phyloP scores from a whole-genome alignment of 2,329 filamentous ascomycete genomes.

The Aspergillus fijiensis region DNA sequence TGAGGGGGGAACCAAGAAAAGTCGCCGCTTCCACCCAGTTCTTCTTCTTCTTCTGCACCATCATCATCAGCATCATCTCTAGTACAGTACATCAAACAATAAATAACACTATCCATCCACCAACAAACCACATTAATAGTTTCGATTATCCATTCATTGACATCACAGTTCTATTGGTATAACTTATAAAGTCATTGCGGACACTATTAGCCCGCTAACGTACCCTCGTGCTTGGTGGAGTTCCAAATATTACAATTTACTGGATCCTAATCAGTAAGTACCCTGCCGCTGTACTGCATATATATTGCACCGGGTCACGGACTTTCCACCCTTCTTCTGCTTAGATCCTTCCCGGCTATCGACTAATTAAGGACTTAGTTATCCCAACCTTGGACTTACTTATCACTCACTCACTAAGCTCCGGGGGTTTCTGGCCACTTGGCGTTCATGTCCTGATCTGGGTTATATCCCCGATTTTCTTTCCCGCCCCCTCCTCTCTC shows the following conservation, averaged over 20 bases:
- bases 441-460: conserved; percentile 26
- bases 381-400: conserved; percentile 5
- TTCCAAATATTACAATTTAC: not conserved
- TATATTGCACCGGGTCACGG: not conserved
- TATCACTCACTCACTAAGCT: conserved; percentile 11
- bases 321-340: conserved; percentile 12
- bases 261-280: conserved; percentile 5
- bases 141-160: too few relatives aligned
- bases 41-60: not conserved
- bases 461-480: conserved; percentile 10
- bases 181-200: too few relatives aligned
- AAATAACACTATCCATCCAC: too few relatives aligned
- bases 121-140: too few relatives aligned
- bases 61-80: not conserved
- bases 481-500: conserved; percentile 14
- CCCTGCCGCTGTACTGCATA: conserved; percentile 10
- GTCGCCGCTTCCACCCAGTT: not conserved
- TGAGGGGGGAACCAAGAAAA: not conserved
- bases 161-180: too few relatives aligned
- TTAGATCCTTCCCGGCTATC: conserved; percentile 21
- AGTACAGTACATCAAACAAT: too few relatives aligned
- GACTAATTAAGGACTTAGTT: conserved; percentile 6
- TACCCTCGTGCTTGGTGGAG: not conserved
- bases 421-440: conserved; percentile 25
- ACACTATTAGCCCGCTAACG: not conserved